Base-by-base conservation (phyloP, 768 basidiomycete genomes). In the Mycena vulgaris region DNA sequence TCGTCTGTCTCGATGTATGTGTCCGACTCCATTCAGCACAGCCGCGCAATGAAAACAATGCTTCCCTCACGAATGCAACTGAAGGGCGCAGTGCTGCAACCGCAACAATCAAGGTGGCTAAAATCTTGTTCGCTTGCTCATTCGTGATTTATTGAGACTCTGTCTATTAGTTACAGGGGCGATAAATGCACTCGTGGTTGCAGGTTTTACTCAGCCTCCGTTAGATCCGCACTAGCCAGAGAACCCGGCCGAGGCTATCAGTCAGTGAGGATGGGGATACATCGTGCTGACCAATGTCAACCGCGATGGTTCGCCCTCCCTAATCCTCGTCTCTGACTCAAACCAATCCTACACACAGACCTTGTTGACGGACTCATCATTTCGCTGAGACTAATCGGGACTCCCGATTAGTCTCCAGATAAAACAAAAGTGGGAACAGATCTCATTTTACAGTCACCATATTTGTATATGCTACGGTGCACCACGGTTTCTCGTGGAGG, bases 121-220 rank as follows among this genome's bases (percentile, higher is more conserved):
- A 47, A 37, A 33, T 53, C 55, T 33, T 53, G 53, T n/a, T n/a
- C n/a, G n/a, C 39, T 37, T 31, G 59, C 53, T 35, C 40, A 47
- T 45, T 57, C 60, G 61, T 53, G 21, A 42, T 40, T 68, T 51
- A 57, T 59, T 33, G 28, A 28, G 47, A 39, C 60, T 73, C 63
- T 23, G 58, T 67, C 31, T 73, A 67, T 33, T 72, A 99, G 97
- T 84, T 99, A 17, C n/a, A 99, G 99, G 98, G 98, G 98, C 10
- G 97, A 99, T 83, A 98, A 96, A 19, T 99, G 98, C 78, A 99
- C 98, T 39, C 91, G 98, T 77, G 98, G 96, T 2, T 99, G 98
- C 81, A 88, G 97, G 63, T 99, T 99, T 78, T 99, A 98, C 76
- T 94, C 97, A 10, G 95, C 92, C 94, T 31, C 97, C 98, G 9